Percentiles rank a stretch among this genome's conserved stretches.
These are phyloP conservation scores for Quercus phellos DNA, from an alignment of 331 rosid genomes.

Conservation along the genomic window DNA sequence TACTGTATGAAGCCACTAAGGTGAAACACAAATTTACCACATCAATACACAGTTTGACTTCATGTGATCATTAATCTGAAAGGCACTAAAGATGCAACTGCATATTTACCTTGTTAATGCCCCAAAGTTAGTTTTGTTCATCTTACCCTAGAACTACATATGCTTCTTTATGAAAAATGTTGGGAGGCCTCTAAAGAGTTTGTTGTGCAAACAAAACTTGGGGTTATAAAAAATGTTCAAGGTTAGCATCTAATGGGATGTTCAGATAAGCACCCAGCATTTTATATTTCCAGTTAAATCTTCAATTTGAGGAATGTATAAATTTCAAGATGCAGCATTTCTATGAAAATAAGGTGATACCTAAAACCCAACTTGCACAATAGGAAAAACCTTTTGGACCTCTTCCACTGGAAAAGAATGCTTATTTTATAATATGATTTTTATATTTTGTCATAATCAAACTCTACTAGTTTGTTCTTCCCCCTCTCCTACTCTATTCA, in stretches of 20 bases:
- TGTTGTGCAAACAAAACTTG: no score
- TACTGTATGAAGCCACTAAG: neutral
- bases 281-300: neutral
- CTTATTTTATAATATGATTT: neutral
- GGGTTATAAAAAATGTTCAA: neutral
- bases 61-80: neutral
- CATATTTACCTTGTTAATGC: neutral
- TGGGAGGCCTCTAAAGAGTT: no score
- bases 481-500: neutral
- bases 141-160: neutral
- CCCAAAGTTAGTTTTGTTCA: neutral
- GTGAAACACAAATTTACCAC: neutral
- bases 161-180: no score
- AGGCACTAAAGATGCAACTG: neutral
- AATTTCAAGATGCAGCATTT: neutral
- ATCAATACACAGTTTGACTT: no score
- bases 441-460: constrained; percentile 1
- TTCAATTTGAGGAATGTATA: neutral
- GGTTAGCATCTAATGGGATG: neutral
- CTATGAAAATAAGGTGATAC: neutral
- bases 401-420: neutral
- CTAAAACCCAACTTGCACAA: neutral
- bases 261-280: neutral
- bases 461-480: neutral
- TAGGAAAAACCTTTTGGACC: neutral